Conservation (phyloP, 2,329 filamentous ascomycete species). For the Pestalotiopsis sp. region DNA sequence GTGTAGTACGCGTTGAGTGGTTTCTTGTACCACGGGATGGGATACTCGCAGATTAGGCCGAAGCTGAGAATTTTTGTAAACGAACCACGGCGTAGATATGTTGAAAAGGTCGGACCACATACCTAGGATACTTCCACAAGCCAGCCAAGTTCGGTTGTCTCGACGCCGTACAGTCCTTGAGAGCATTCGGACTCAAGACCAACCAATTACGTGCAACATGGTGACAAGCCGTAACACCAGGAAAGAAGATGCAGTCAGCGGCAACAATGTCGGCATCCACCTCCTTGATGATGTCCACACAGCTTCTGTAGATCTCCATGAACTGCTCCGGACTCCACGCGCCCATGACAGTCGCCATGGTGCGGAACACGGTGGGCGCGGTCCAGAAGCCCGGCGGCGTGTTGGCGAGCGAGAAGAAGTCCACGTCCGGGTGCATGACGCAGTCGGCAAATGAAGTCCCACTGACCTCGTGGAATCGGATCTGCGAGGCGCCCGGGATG, state of each 20-base stretch:
- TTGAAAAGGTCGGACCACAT: background rate
- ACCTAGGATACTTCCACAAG: background rate
- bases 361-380: background rate
- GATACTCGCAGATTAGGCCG: conserved; percentile 2
- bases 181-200: background rate
- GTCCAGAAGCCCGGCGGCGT: background rate
- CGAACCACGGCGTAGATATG: background rate
- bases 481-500: background rate
- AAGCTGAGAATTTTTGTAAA: background rate
- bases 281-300: background rate
- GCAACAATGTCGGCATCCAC: background rate
- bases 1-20: conserved; percentile 22
- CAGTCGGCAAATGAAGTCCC: background rate
- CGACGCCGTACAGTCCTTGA: background rate
- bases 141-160: background rate
- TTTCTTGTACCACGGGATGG: conserved; percentile 12
- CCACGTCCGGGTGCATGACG: background rate
- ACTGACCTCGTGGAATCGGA: background rate
- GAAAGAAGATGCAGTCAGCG: background rate
- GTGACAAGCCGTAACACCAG: background rate
- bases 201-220: background rate
- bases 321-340: background rate
- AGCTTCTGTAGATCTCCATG: background rate
- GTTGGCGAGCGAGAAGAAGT: background rate
- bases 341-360: background rate